Base-by-base conservation (phyloP, 2,329 filamentous ascomycete genomes). In the Hymenoscyphus salicellus region DNA sequence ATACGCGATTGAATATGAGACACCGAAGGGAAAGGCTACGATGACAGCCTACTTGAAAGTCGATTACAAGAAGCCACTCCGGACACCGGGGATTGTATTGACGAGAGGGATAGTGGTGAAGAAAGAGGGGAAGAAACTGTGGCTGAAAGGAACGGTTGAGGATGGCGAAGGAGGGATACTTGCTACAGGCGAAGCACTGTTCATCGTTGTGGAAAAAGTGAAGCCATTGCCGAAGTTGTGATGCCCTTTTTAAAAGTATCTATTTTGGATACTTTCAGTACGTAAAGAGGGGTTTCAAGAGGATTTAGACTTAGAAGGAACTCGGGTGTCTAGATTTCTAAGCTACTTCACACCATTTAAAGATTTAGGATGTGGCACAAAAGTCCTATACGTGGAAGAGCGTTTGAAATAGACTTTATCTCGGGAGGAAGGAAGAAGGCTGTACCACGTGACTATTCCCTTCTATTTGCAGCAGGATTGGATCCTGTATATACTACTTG, bases 31-130 rank as follows among this genome's bases (percentile, higher is more conserved):
- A n/a, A 73, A 70, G 33, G 65, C 64, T 10, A 69, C 65, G 0
- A 70, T 74, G 66, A 86, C 84, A 11, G 83, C 78, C 5, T 83
- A 84, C 72, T 72, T 89, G 60, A 86, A 86, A 61, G 81, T 83
- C 2, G 79, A 75, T 20, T 89, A 85, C 70, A 69, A 82, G 62
- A 79, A 73, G 66, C 85, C 86, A 0, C 79, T 88, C 0, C 73
- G 72, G 7, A 84, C 84, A 0, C 81, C 82, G 0, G 76, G 77
- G 1, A 76, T 79, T 4, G 71, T 87, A 32, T 69, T 87, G 28
- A 79, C 81, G 17, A 80, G 75, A 23, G 79, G 79, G 0, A 77
- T 75, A 69, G 68, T 82, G 41, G 72, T 78, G 23, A 82, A 77
- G 71, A 72, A 76, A 11, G 82, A 86, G 55, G 82, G 83, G 3